phyloP scores from a whole-genome alignment of 1,284 basidiomycete species.

The Malassezia slooffiae region DNA sequence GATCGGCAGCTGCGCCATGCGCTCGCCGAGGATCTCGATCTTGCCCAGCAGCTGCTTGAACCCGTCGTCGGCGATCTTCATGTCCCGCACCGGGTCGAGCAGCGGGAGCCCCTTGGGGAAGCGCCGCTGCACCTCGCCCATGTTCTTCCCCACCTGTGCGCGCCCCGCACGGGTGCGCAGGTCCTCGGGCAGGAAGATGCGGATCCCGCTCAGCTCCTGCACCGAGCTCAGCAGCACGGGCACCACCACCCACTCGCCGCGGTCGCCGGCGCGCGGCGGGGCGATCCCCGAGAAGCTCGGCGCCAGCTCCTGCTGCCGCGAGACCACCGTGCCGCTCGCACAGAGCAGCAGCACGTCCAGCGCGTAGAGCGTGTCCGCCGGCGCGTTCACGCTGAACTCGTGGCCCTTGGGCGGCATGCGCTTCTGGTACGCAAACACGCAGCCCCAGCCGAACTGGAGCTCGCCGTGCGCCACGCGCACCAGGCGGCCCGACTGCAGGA shows the following conservation, averaged over 20 bases:
- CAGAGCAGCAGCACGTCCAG: conserved; percentile 85
- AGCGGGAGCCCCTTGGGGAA: conserved; percentile 75
- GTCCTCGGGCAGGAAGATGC: conserved; percentile 82
- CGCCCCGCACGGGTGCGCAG: conserved; percentile 64
- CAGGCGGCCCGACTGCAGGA: conserved; percentile 80
- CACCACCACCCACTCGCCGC: conserved; percentile 63
- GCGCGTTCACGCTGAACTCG: conserved; percentile 51
- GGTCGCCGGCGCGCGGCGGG: conserved; percentile 23
- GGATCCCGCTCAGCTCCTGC: conserved; percentile 72
- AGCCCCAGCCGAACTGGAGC: conserved; percentile 90
- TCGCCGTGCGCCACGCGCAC: conserved; percentile 77
- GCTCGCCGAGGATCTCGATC: conserved; percentile 30
- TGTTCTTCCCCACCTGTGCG: conserved; percentile 75
- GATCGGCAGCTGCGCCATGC: conserved; percentile 21
- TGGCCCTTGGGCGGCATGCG: conserved; percentile 51
- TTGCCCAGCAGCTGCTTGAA: conserved; percentile 61
- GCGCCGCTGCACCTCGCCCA: conserved; percentile 75
- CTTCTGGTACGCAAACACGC: conserved; percentile 84
- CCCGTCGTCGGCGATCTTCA: conserved; percentile 89
- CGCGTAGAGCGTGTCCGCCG: conserved; percentile 71
- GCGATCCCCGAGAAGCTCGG: conserved; percentile 19
- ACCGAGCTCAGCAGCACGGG: conserved; percentile 80
- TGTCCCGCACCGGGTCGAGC: conserved; percentile 85
- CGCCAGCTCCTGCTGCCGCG: conserved; percentile 32
- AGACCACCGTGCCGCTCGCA: conserved; percentile 56